These are phyloP conservation scores for Mariannaea elegans DNA, from an alignment of 2,329 filamentous ascomycete species.

Conservation along the genomic window DNA sequence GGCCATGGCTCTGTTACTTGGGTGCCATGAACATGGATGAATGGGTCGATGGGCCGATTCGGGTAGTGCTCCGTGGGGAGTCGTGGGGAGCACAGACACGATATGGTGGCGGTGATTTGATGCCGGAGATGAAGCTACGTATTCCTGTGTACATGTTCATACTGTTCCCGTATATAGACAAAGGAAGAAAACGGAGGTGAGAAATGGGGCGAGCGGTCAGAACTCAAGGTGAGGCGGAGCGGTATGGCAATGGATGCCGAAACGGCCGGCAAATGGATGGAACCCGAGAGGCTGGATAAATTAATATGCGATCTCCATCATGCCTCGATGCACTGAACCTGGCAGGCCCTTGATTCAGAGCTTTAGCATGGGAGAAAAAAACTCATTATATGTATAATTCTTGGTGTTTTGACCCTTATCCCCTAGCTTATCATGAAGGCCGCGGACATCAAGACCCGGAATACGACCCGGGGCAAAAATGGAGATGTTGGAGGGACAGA, in stretches of 20 bases:
- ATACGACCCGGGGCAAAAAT: not conserved
- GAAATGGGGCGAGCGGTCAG: constrained; percentile 11
- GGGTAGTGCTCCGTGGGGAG: constrained; percentile 26
- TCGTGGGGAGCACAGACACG: constrained; percentile 39
- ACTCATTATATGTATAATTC: not conserved
- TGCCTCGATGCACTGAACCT: too few relatives aligned
- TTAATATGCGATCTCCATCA: not conserved
- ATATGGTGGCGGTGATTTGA: constrained; percentile 34
- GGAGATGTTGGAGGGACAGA: not conserved
- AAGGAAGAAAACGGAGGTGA: constrained; percentile 22
- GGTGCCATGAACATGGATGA: constrained; percentile 39
- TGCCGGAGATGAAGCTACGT: not conserved
- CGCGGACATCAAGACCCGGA: constrained; percentile 6
- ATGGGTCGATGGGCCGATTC: constrained; percentile 41
- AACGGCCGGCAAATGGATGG: constrained; percentile 7
- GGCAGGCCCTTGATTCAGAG: too few relatives aligned
- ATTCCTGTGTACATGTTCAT: constrained; percentile 18
- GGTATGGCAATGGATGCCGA: constrained; percentile 3
- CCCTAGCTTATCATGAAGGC: not conserved
- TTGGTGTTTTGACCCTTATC: constrained; percentile 11
- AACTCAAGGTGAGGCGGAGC: not conserved
- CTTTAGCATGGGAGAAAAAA: too few relatives aligned
- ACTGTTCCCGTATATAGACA: too few relatives aligned
- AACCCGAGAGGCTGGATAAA: not conserved
- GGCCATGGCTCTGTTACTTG: constrained; percentile 35